Conservation (phyloP, 2,329 filamentous ascomycete genomes). For the Rhynchosporium graminicola region DNA sequence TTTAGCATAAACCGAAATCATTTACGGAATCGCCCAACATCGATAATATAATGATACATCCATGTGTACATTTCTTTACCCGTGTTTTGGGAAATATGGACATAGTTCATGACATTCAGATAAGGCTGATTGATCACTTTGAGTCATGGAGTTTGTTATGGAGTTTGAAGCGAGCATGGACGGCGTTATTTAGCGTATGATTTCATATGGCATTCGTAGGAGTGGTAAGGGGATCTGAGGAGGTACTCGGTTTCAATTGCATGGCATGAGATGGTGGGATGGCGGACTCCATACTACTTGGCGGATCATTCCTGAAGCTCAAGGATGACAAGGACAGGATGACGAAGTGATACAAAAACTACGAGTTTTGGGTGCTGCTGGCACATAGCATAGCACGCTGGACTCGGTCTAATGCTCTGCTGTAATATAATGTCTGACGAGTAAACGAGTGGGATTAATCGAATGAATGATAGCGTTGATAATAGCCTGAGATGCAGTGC, state of each 20-base stretch:
- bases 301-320: too few species aligned
- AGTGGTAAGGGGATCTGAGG: neutral
- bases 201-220: neutral
- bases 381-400: neutral
- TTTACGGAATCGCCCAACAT: slow-evolving; percentile 3
- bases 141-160: neutral
- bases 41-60: slow-evolving; percentile 1
- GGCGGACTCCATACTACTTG: slow-evolving; percentile 2
- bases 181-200: slow-evolving; percentile 11
- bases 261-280: neutral
- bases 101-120: neutral
- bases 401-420: slow-evolving; percentile 23
- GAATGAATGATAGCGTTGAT: neutral
- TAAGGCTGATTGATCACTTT: neutral
- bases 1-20: slow-evolving; percentile 1
- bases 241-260: neutral
- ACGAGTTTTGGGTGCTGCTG: neutral
- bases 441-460: neutral
- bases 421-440: slow-evolving; percentile 25
- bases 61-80: neutral
- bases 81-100: neutral
- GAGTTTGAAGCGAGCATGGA: slow-evolving; percentile 8
- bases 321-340: neutral
- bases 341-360: neutral
- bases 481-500: neutral